Base-by-base conservation (phyloP, 2,329 filamentous ascomycete genomes). In the Aspergillus sp. region DNA sequence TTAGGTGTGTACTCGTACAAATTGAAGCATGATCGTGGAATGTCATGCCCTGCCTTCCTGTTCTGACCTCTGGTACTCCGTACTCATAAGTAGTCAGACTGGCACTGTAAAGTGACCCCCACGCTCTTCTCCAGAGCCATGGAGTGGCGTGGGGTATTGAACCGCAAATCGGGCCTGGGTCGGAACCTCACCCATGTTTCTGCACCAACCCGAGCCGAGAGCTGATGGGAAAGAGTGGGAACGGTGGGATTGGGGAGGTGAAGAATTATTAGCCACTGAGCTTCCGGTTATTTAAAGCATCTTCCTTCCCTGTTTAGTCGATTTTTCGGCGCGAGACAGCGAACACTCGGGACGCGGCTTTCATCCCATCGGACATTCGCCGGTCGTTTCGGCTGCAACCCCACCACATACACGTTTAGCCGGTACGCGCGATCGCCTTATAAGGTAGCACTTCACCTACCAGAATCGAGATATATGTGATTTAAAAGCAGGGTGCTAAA, bases 81-180 rank as follows among this genome's bases (percentile, higher is more conserved):
- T 20, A 20, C 20, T 20, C 20, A 20, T 20, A 20, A 30, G 27
- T 30, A 30, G 8, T 30, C 8, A 30, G 27, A 30, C 3, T 22
- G 34, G 39, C 24, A 12, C 34, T n/a, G 17, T 40, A 22, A 9
- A 19, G 9, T 3, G 40, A 51, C 56, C 56, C 56, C 56, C 56
- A 54, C 53, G 56, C 56, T 54, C 50, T 54, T 58, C 56, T 58
- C 51, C 51, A 54, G 56, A 54, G 19, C 20, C 40, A 30, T 51
- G 49, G 34, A 17, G 54, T 59, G 51, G 59, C 59, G 59, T 61
- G 59, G 59, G 59, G 59, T 51, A 52, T 46, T 34, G 56, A 51
- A 54, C 51, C 58, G 34, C 48, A 51, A 27, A 30, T 34, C 13
- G 41, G 34, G 49, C 48, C 50, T 44, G 20, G 41, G 45, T 51